Evolutionary conservation across 2,329 filamentous ascomycete genomes (phyloP).

Genomic region (Diplodia seriata): DNA sequence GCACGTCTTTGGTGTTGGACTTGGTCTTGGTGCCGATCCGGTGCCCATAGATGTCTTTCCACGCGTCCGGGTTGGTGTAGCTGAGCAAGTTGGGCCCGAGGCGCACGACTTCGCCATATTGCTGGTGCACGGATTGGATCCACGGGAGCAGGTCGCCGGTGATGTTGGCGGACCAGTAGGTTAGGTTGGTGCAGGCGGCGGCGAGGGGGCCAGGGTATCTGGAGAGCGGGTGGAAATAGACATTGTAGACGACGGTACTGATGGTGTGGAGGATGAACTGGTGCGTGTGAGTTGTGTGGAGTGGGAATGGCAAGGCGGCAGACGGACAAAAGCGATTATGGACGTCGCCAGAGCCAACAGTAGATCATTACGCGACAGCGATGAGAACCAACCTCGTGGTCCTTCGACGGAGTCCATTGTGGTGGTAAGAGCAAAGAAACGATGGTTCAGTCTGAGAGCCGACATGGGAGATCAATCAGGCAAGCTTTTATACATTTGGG

Average conservation of each 20-base stretch:
- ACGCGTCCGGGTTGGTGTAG: conserved; percentile 49
- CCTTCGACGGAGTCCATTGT: not conserved
- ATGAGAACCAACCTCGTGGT: not conserved
- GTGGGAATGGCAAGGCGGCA: not conserved
- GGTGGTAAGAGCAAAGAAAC: not conserved
- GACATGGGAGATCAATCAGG: not conserved
- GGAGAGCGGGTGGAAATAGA: conserved; percentile 53
- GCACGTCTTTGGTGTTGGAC: not conserved
- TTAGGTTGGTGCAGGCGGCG: conserved; percentile 42
- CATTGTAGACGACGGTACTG: conserved; percentile 43
- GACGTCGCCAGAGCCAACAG: not conserved
- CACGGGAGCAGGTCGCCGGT: not conserved
- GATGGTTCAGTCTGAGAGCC: not conserved
- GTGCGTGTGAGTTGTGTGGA: not conserved
- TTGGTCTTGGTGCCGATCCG: not conserved
- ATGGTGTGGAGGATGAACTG: conserved; percentile 34
- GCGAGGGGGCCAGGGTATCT: conserved; percentile 53
- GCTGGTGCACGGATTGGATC: conserved; percentile 42
- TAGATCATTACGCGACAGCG: not conserved
- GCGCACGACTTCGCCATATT: conserved; percentile 53
- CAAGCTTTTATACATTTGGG: not conserved
- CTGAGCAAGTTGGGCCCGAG: conserved; percentile 48
- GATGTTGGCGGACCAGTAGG: conserved; percentile 31
- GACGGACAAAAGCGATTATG: not conserved
- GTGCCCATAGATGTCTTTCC: conserved; percentile 52